phyloP scores from a whole-genome alignment of 1,284 basidiomycete genomes.

The Tausonia pullulans region DNA sequence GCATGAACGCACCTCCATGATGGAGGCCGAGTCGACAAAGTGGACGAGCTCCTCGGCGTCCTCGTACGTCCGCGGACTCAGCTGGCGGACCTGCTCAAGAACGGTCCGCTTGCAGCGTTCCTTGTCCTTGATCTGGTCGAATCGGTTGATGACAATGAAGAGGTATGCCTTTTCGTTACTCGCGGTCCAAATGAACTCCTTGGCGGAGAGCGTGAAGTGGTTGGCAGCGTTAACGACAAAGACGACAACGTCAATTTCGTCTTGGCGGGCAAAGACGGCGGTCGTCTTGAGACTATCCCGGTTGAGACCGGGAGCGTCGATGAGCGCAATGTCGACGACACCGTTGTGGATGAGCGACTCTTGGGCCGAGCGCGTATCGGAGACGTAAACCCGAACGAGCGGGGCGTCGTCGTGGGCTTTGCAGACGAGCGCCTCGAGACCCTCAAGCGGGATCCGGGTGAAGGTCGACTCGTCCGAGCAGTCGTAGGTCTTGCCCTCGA shows the following conservation, averaged over 20 bases:
- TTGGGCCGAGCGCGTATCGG: slow-evolving; percentile 56
- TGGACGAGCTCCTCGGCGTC: slow-evolving; percentile 91
- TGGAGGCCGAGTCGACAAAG: slow-evolving; percentile 78
- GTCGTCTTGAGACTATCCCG: slow-evolving; percentile 93
- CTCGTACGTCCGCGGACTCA: slow-evolving; percentile 83
- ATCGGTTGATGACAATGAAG: slow-evolving; percentile 99
- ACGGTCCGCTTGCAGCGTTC: slow-evolving; percentile 81
- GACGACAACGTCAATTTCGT: slow-evolving; percentile 97
- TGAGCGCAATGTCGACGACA: slow-evolving; percentile 93
- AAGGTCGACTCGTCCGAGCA: slow-evolving; percentile 64
- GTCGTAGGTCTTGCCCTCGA: slow-evolving; percentile 55
- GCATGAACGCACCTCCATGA: slow-evolving; percentile 18
- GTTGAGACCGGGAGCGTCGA: slow-evolving; percentile 96
- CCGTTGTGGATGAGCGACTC: slow-evolving; percentile 89
- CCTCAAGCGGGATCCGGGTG: slow-evolving; percentile 51
- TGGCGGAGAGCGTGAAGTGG: slow-evolving; percentile 92
- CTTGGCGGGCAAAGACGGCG: slow-evolving; percentile 87
- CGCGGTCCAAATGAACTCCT: slow-evolving; percentile 88
- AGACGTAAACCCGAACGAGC: slow-evolving; percentile 72
- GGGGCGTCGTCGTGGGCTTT: slow-evolving; percentile 62
- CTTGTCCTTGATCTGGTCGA: slow-evolving; percentile 90
- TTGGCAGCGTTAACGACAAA: slow-evolving; percentile 98
- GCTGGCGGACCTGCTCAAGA: slow-evolving; percentile 85
- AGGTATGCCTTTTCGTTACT: slow-evolving; percentile 96
- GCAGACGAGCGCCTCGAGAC: slow-evolving; percentile 66